phyloP scores from a whole-genome alignment of 441 rosid species.

The Adansonia grandidieri region DNA sequence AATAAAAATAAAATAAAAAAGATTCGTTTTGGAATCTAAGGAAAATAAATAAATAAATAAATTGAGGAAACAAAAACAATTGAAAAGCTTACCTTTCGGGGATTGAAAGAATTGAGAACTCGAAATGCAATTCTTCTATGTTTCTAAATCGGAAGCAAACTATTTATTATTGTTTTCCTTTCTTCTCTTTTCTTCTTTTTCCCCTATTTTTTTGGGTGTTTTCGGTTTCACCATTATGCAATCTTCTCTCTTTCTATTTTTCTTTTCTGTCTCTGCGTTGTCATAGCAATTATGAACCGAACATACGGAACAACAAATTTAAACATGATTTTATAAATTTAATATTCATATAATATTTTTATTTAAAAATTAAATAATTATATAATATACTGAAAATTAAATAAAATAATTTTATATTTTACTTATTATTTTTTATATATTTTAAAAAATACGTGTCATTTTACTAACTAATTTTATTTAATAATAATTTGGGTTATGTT shows the following conservation, averaged over 20 bases:
- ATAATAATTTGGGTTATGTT: no score
- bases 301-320: not conserved
- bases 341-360: no score
- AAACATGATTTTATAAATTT: no score
- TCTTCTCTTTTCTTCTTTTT: not conserved
- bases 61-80: not conserved
- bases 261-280: constrained; percentile 28
- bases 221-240: not conserved
- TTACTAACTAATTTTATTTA: no score
- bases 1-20: constrained; percentile 10
- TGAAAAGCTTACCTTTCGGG: constrained; percentile 23
- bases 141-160: constrained; percentile 24
- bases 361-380: no score
- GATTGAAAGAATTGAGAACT: constrained; percentile 49
- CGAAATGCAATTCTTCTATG: constrained; percentile 37
- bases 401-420: no score
- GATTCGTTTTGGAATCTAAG: constrained; percentile 26
- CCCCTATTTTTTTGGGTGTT: not conserved
- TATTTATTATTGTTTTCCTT: constrained; percentile 28
- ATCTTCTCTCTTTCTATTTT: constrained; percentile 2
- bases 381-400: no score
- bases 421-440: no score
- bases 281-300: not conserved
- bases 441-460: no score
- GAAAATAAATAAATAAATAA: not conserved